These are phyloP conservation scores for Fusarium oligoseptatum DNA, from an alignment of 2,329 filamentous ascomycete species.

Conservation along the genomic window DNA sequence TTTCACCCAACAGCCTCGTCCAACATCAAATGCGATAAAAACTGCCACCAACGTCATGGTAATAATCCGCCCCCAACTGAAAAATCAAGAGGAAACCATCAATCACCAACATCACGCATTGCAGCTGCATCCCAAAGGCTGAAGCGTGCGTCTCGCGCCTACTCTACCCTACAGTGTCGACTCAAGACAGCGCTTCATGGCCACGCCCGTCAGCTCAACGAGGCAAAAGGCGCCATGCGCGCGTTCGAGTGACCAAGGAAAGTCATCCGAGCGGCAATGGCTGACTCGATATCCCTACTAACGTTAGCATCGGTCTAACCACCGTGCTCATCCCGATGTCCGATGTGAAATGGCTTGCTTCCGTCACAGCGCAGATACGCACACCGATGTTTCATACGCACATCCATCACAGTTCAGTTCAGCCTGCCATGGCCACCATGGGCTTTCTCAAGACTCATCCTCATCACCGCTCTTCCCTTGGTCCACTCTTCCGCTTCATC, in stretches of 20 bases:
- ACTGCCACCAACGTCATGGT: background rate
- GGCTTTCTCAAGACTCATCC: slow-evolving; percentile 9
- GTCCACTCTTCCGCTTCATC: slow-evolving; percentile 12
- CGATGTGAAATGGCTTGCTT: slow-evolving; percentile 12
- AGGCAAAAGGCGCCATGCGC: slow-evolving; percentile 9
- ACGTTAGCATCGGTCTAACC: slow-evolving; percentile 10
- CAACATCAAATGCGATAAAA: background rate
- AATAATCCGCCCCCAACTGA: background rate
- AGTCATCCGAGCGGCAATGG: slow-evolving; percentile 9
- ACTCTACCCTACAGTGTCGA: slow-evolving; percentile 22
- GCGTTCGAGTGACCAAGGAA: slow-evolving; percentile 6
- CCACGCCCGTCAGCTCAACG: slow-evolving; percentile 2
- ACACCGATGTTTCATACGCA: slow-evolving; percentile 40
- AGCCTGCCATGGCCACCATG: slow-evolving; percentile 13
- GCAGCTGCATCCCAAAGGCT: background rate
- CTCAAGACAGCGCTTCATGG: slow-evolving; percentile 10
- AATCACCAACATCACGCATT: background rate
- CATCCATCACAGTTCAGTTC: slow-evolving; percentile 12
- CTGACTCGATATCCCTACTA: background rate
- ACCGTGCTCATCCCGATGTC: background rate
- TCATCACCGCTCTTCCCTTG: slow-evolving; percentile 26
- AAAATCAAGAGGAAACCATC: background rate
- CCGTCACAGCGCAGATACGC: slow-evolving; percentile 17
- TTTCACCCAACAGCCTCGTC: background rate
- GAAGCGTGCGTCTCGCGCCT: background rate